Base-by-base conservation (phyloP, 257 asterid genomes). In the Cynanchum wilfordii region DNA sequence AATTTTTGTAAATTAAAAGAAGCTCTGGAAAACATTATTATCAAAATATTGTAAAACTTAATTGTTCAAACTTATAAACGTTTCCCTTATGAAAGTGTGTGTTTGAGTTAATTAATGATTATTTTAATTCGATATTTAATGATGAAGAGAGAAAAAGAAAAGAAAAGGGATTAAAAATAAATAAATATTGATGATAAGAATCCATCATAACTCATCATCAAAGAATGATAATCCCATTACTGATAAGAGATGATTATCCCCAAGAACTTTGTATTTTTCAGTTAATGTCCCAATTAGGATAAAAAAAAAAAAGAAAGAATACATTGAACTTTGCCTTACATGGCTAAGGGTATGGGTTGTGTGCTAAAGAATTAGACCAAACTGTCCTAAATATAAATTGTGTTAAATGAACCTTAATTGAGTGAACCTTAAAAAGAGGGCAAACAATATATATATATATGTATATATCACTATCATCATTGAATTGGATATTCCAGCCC, bases 401-500 rank as follows among this genome's bases (percentile, higher is more conserved):
- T 22, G 64, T 50, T 51, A 52, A 70, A 40, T 69, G 72, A 63
- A 27, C 71, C 25, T 42, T 36, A 29, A 38, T 36, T 27, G 29
- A 36, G 51, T 25, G 69, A 73, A n/a, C 71, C 42, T 47, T 42
- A 1, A 45, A 69, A 72, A 54, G 58, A 20, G 17, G 59, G n/a
- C 55, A 42, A 3, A 36, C 49, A 10, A 24, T 55, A 44, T 19
- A 45, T 71, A 24, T 56, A 44, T 12, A 24, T 56, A 44, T 19
- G 33, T 71, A 24, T 56, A 44, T 19, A 45, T 71, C 73, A 10
- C 22, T 59, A 30, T 75, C 74, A 44, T 57, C 40, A 29, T 16
- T 29, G 15, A 42, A 27, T 52, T 75, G 73, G 68, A 66, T 55
- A 52, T 66, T 55, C 54, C 72, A 66, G 56, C 59, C 68, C 50